phyloP scores from a whole-genome alignment of 140 eudicot genomes.

The Oenanthe javanica region DNA sequence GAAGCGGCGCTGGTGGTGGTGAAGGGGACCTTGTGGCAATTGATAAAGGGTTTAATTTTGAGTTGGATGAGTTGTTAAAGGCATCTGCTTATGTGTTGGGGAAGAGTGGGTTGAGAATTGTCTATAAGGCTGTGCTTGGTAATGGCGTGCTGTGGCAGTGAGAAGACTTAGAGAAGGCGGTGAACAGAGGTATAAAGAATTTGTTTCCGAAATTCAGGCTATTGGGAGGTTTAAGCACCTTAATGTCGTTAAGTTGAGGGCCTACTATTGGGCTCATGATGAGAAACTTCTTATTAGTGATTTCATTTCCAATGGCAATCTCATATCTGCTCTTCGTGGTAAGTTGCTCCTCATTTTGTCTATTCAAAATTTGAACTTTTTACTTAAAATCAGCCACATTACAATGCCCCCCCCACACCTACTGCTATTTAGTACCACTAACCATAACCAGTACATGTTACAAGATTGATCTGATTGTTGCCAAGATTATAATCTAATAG shows the following conservation, averaged over 20 bases:
- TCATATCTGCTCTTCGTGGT: slow-evolving; percentile 83
- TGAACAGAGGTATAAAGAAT: slow-evolving; percentile 92
- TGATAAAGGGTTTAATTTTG: slow-evolving; percentile 79
- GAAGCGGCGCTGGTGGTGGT: slow-evolving; percentile 28
- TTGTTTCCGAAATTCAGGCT: slow-evolving; percentile 80
- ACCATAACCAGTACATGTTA: not conserved
- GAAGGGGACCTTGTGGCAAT: slow-evolving; percentile 80
- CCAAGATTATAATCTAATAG: not conserved
- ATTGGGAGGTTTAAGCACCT: slow-evolving; percentile 87
- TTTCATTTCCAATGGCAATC: slow-evolving; percentile 85
- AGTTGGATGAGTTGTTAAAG: slow-evolving; percentile 82
- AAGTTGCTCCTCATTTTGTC: slow-evolving; percentile 9
- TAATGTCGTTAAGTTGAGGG: slow-evolving; percentile 82
- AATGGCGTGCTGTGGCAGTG: slow-evolving; percentile 92
- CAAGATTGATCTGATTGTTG: not conserved
- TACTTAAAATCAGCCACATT: not conserved
- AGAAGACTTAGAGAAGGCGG: slow-evolving; percentile 97
- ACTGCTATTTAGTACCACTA: not conserved
- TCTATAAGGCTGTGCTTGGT: slow-evolving; percentile 90
- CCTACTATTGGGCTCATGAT: slow-evolving; percentile 98
- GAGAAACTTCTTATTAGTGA: slow-evolving; percentile 90
- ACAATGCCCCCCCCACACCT: not conserved
- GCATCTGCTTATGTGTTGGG: slow-evolving; percentile 99
- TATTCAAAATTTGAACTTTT: not conserved
- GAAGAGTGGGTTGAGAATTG: slow-evolving; percentile 92